These are phyloP conservation scores for Rosa multiflora DNA, from an alignment of 306 rosid genomes.

Conservation along the genomic window DNA sequence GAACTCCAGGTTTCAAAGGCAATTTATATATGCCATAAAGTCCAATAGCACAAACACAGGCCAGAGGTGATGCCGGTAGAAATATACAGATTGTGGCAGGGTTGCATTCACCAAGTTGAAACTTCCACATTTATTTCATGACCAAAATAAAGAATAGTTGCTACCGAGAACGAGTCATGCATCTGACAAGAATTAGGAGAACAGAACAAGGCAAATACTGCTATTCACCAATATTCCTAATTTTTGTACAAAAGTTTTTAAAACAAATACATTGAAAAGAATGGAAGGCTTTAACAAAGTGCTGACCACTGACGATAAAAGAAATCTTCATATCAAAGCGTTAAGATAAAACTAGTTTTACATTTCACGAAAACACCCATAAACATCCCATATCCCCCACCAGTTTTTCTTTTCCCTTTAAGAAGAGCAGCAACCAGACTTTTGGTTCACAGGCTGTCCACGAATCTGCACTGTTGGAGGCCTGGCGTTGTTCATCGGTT, in stretches of 20 bases:
- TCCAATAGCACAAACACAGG: neutral
- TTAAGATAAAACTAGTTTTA: constrained; percentile 44
- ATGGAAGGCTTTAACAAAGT: constrained; percentile 62
- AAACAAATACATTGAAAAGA: constrained; percentile 89
- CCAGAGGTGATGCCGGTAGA: neutral
- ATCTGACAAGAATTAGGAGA: constrained; percentile 21
- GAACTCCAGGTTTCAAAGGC: neutral
- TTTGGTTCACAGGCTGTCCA: constrained; percentile 98
- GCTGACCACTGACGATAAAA: constrained; percentile 38
- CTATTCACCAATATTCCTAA: constrained; percentile 80
- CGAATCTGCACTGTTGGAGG: constrained; percentile 97
- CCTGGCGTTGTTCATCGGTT: constrained; percentile 86
- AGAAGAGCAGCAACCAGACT: constrained; percentile 94
- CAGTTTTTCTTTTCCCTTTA: constrained; percentile 32
- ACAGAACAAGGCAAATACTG: constrained; percentile 62
- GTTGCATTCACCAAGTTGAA: neutral
- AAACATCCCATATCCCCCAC: constrained; percentile 37
- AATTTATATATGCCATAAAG: neutral
- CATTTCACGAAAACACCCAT: constrained; percentile 48
- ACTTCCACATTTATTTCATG: neutral
- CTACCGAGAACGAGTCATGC: neutral
- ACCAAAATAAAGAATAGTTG: neutral
- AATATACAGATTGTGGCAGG: neutral
- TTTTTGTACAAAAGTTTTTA: constrained; percentile 80
- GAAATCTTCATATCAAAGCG: constrained; percentile 29